A percentile compares a stretch with the other conserved stretches of the same genome.
Evolutionary conservation across 495 filamentous ascomycete species (phyloP).

Genomic region (Penicillium bialowiezense): DNA sequence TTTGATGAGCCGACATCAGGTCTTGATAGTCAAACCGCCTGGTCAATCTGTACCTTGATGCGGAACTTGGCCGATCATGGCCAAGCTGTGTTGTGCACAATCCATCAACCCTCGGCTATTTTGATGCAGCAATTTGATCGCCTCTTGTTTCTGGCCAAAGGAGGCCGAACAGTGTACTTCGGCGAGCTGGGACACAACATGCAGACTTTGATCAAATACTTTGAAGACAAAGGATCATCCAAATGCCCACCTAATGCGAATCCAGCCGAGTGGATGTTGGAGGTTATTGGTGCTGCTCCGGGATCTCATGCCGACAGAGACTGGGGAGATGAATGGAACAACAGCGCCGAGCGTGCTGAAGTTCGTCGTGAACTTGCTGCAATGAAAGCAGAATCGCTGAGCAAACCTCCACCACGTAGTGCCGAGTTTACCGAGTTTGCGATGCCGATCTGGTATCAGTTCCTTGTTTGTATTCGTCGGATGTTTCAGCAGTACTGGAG

Average conservation of each 20-base stretch:
- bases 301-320: constrained; percentile 70
- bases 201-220: constrained; percentile 67
- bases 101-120: constrained; percentile 89
- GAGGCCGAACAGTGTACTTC: constrained; percentile 81
- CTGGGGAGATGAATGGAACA: constrained; percentile 76
- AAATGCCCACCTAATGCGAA: constrained; percentile 70
- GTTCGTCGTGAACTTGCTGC: constrained; percentile 64
- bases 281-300: constrained; percentile 84
- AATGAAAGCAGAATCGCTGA: constrained; percentile 53
- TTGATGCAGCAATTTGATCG: constrained; percentile 90
- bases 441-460: constrained; percentile 48
- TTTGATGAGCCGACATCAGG: constrained; percentile 88
- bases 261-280: constrained; percentile 92
- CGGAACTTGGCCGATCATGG: constrained; percentile 79
- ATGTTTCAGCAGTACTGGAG: constrained; percentile 92
- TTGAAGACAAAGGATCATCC: constrained; percentile 69
- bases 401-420: constrained; percentile 30
- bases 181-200: constrained; percentile 78
- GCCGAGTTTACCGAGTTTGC: constrained; percentile 48
- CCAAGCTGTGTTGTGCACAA: constrained; percentile 86
- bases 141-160: constrained; percentile 74
- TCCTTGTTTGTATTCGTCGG: constrained; percentile 48
- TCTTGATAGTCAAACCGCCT: constrained; percentile 81
- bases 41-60: constrained; percentile 75
- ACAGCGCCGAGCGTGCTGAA: constrained; percentile 62